Conservation (phyloP, 345 rosid species). For the Arabidopsis suecica region DNA sequence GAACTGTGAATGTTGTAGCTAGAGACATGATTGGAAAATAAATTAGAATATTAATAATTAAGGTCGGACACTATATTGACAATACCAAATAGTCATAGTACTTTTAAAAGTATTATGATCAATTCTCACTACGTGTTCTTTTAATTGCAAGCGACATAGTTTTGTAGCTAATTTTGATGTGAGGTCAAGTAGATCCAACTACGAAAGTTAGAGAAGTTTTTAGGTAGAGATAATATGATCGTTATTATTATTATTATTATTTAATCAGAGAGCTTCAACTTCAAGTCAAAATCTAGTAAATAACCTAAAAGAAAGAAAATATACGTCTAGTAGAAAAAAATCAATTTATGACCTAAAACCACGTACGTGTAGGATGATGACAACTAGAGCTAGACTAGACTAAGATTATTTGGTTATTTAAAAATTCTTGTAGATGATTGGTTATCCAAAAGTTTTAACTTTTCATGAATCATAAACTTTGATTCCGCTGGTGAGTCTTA, state of each 20-base stretch:
- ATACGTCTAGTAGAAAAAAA: background rate
- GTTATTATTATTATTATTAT: background rate
- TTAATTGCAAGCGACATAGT: background rate
- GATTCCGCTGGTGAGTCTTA: background rate
- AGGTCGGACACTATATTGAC: no score
- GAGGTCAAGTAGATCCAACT: background rate
- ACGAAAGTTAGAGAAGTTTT: no score
- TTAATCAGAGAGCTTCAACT: background rate
- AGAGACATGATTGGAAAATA: background rate
- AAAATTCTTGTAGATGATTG: background rate
- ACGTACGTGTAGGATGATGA: background rate
- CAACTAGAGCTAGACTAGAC: background rate
- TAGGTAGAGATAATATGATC: background rate
- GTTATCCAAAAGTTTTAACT: background rate
- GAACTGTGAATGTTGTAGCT: background rate
- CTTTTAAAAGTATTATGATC: background rate
- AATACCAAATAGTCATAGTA: no score
- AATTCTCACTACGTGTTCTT: background rate
- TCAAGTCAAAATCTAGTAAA: background rate
- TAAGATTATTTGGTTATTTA: slow-evolving; percentile 2
- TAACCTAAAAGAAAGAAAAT: background rate
- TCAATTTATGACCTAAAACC: background rate
- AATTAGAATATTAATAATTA: background rate
- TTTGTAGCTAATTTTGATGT: background rate
- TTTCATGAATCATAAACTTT: background rate